Percentiles rank a stretch among this genome's conserved stretches.
Evolutionary conservation across 768 basidiomycete species (phyloP).

Genomic region (Suillus weaverae): DNA sequence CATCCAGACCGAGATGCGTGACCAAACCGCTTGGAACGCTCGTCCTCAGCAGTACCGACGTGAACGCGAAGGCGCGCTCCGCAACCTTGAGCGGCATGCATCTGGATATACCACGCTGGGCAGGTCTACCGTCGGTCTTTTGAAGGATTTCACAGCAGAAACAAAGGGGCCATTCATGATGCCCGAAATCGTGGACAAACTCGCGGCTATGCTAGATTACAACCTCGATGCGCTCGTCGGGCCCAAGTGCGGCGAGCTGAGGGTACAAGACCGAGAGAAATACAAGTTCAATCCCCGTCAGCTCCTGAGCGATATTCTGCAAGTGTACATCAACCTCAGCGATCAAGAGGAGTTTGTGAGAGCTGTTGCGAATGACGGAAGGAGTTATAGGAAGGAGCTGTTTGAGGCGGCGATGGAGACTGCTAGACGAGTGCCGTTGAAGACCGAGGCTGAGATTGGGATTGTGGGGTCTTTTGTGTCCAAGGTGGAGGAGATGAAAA

Average conservation of each 20-base stretch:
- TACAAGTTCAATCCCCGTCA: slow-evolving; percentile 84
- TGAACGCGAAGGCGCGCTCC: slow-evolving; percentile 78
- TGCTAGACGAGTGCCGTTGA: slow-evolving; percentile 61
- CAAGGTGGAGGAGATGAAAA: slow-evolving; percentile 83
- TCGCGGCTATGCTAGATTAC: slow-evolving; percentile 96
- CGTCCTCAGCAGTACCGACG: slow-evolving; percentile 70
- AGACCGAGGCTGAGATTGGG: slow-evolving; percentile 75
- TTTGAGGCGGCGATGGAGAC: slow-evolving; percentile 79
- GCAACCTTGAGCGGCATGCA: slow-evolving; percentile 80
- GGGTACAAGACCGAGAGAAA: slow-evolving; percentile 83
- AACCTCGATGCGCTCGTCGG: slow-evolving; percentile 89
- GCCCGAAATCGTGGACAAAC: slow-evolving; percentile 91
- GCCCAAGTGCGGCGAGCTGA: slow-evolving; percentile 82
- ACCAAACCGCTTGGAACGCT: slow-evolving; percentile 67
- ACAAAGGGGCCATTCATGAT: slow-evolving; percentile 93
- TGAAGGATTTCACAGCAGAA: slow-evolving; percentile 91
- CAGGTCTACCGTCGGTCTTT: slow-evolving; percentile 83
- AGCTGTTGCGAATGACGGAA: slow-evolving; percentile 91
- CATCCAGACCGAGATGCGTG: slow-evolving; percentile 83
- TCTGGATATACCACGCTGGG: slow-evolving; percentile 86
- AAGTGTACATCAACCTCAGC: slow-evolving; percentile 88
- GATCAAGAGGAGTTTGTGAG: slow-evolving; percentile 75
- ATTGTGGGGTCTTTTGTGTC: slow-evolving; percentile 67
- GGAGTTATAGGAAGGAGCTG: slow-evolving; percentile 82
- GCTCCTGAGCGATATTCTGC: slow-evolving; percentile 82